phyloP scores from a whole-genome alignment of 1,284 basidiomycete genomes.

The Bondarzewia mesenterica region DNA sequence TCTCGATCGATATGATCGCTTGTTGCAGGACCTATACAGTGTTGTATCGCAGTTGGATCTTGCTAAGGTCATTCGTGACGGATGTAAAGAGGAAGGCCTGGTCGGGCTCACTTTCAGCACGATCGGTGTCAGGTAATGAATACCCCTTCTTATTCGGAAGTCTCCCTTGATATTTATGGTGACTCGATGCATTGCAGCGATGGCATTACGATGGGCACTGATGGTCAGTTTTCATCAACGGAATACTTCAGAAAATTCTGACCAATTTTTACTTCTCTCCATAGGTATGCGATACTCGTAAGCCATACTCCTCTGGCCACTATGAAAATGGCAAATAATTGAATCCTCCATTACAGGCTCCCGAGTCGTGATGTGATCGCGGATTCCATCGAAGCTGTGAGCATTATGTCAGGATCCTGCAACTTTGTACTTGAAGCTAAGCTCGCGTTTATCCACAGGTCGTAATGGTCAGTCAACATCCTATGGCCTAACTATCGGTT shows the following conservation, averaged over 20 bases:
- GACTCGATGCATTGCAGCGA: conserved; percentile 40
- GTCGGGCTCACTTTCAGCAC: conserved; percentile 77
- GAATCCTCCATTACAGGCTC: conserved; percentile 38
- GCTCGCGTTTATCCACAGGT: conserved; percentile 34
- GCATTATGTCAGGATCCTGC: conserved; percentile 13
- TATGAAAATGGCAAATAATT: neutral
- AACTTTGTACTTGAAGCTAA: neutral
- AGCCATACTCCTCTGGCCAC: conserved; percentile 19
- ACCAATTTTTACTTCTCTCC: neutral
- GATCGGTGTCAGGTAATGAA: conserved; percentile 63
- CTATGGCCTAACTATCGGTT: neutral
- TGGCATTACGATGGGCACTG: conserved; percentile 79
- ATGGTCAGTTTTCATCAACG: conserved; percentile 38
- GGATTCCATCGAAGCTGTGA: conserved; percentile 81
- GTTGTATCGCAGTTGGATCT: conserved; percentile 52
- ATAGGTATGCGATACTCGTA: conserved; percentile 77
- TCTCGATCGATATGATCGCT: neutral
- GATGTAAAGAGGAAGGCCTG: conserved; percentile 67
- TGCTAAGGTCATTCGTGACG: conserved; percentile 66
- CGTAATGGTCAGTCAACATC: conserved; percentile 38
- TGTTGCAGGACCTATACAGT: neutral
- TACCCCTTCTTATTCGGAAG: neutral
- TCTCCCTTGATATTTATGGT: neutral
- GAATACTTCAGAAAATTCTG: too few species aligned
- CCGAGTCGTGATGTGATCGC: conserved; percentile 88